A percentile compares a stretch with the other conserved stretches of the same genome.
phyloP scores from a whole-genome alignment of 306 rosid genomes.

The Malus fusca region DNA sequence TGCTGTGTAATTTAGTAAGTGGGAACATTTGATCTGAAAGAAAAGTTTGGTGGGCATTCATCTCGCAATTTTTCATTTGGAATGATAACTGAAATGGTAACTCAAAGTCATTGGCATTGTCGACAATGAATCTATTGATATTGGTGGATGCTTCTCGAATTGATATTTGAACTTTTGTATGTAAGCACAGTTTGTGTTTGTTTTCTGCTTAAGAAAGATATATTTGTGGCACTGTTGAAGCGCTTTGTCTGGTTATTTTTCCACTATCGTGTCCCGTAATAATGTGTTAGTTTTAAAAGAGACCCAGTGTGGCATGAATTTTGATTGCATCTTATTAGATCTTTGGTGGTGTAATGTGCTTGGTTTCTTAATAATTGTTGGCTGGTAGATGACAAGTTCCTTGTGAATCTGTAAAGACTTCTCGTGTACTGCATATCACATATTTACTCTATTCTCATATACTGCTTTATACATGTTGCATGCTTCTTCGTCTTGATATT shows the following conservation, averaged over 20 bases:
- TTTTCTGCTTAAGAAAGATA: not conserved
- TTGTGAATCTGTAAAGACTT: not conserved
- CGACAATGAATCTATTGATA: not conserved
- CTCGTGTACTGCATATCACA: not conserved
- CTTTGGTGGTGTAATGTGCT: not conserved
- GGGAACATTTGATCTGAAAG: not conserved
- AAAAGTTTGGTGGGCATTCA: not conserved
- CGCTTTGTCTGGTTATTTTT: not conserved
- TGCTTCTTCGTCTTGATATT: conserved; percentile 12
- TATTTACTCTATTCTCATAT: not conserved
- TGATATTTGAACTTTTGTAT: not conserved
- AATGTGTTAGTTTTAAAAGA: not conserved
- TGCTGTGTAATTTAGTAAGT: not conserved
- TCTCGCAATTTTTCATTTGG: not conserved
- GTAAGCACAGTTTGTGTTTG: not conserved
- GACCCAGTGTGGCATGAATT: not conserved
- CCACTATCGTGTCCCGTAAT: not conserved
- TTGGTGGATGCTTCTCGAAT: not conserved
- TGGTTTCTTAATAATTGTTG: not conserved
- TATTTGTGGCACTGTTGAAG: not conserved
- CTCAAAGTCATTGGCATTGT: not conserved
- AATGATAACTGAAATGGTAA: not conserved
- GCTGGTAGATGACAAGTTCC: not conserved
- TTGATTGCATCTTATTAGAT: not conserved
- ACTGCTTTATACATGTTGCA: not conserved